Base-by-base conservation (phyloP, 768 basidiomycete species). In the Pulveroboletus sp. region DNA sequence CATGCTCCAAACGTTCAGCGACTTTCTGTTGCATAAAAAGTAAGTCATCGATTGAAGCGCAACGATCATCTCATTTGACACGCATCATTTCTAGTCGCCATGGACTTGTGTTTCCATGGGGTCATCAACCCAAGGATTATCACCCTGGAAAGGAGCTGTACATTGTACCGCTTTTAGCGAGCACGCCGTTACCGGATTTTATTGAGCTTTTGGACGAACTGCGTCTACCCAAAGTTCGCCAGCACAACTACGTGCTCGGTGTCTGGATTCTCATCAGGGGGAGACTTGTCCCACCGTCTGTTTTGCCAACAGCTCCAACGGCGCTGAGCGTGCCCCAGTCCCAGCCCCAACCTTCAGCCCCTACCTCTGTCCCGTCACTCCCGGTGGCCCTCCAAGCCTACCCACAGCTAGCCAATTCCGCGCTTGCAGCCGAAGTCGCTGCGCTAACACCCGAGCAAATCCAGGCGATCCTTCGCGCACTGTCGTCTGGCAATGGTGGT, bases 211-310 rank as follows among this genome's bases (percentile, higher is more conserved):
- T 93, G 41, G 92, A 94, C 57, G 76, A 87, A 26, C 74, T 92
- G 40, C 75, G 73, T 49, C 65, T 95, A 2, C 87, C 89, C 13
- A 81, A 78, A 57, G 62, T 70, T 9, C 77, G 92, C 27, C 76
- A 66, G n/a, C 64, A 70, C 3, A 80, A 89, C 61, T 82, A 82
- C 53, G 75, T 95, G 35, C 71, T 95, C 39, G 88, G 87, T 21
- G 81, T 94, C 13, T 92, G 89, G 81, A 78, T 95, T n/a, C 73
- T 93, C 15, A 80, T 78, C 59, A 92, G 86, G 66, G 91, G 88
- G 24, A 90, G 82, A 67, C 77, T 91, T 4, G 75, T 72, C n/a
- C 69, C 75, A 15, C 74, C 73, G 21, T 70, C 75, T 54, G 46
- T 56, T 39, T 49, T 61, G 46, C 59, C 57, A 30, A 42, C 55